Conservation (phyloP, 495 filamentous ascomycete species). For the Alectoria sarmentosa region DNA sequence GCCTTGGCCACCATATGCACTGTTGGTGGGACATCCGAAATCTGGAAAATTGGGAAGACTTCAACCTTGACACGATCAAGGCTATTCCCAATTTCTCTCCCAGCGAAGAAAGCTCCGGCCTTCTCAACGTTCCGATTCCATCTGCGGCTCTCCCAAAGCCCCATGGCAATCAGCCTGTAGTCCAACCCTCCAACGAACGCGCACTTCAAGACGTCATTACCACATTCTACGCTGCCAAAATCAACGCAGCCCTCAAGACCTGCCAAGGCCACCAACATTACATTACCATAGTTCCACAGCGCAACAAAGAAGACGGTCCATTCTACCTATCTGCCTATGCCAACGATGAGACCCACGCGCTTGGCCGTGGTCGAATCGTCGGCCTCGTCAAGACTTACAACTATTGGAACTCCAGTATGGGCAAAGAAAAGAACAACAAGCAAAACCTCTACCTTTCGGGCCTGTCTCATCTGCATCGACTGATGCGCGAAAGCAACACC, state of each 20-base stretch:
- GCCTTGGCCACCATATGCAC: slow-evolving; percentile 65
- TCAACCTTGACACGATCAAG: slow-evolving; percentile 64
- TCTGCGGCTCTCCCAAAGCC: slow-evolving; percentile 56
- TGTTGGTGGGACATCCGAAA: slow-evolving; percentile 96
- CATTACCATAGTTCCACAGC: slow-evolving; percentile 44
- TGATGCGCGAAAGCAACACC: slow-evolving; percentile 87
- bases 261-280: slow-evolving; percentile 55
- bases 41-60: slow-evolving; percentile 71
- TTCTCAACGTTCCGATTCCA: slow-evolving; percentile 66
- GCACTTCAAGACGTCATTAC: slow-evolving; percentile 62
- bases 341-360: slow-evolving; percentile 63
- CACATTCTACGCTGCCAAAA: slow-evolving; percentile 64
- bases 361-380: slow-evolving; percentile 72
- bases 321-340: slow-evolving; percentile 65
- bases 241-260: slow-evolving; percentile 69
- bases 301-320: slow-evolving; percentile 47
- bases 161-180: slow-evolving; percentile 40
- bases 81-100: slow-evolving; percentile 56
- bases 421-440: slow-evolving; percentile 68
- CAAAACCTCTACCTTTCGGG: slow-evolving; percentile 80
- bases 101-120: slow-evolving; percentile 30
- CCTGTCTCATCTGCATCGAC: slow-evolving; percentile 73
- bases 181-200: slow-evolving; percentile 66
- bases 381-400: slow-evolving; percentile 85
- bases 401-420: slow-evolving; percentile 91